These are phyloP conservation scores for Celoporthe dispersa DNA, from an alignment of 2,329 filamentous ascomycete species.

Conservation along the genomic window DNA sequence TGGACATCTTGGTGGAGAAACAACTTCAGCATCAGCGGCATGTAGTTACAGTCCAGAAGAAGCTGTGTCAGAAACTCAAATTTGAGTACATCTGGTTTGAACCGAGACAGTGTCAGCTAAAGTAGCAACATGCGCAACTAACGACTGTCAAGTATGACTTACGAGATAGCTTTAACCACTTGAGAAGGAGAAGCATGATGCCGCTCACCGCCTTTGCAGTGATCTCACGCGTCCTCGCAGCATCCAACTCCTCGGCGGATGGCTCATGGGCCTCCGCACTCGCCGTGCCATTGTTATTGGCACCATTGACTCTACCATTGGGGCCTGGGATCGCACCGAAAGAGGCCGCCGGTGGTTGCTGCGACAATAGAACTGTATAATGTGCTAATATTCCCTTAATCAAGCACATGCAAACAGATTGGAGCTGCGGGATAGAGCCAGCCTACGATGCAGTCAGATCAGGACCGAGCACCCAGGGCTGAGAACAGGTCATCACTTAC, in stretches of 20 bases:
- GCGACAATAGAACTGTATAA: constrained; percentile 80
- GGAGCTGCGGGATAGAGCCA: constrained; percentile 79
- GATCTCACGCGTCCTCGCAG: constrained; percentile 81
- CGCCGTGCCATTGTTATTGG: constrained; percentile 48
- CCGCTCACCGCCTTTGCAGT: constrained; percentile 91
- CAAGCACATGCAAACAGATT: constrained; percentile 91
- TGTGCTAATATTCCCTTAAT: constrained; percentile 87
- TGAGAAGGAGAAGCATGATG: constrained; percentile 82
- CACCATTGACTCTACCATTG: constrained; percentile 24
- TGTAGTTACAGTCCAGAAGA: constrained; percentile 90
- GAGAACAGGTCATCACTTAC: constrained; percentile 54
- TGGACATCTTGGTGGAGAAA: constrained; percentile 95
- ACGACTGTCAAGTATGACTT: constrained; percentile 45
- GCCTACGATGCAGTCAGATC: constrained; percentile 54
- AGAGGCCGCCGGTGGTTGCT: constrained; percentile 47
- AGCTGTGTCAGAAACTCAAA: constrained; percentile 96
- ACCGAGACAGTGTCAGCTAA: neutral
- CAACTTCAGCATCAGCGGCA: constrained; percentile 89
- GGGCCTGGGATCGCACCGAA: constrained; percentile 18
- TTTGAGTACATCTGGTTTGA: constrained; percentile 76
- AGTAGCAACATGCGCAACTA: neutral
- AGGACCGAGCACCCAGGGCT: neutral
- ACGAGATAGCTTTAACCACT: constrained; percentile 97
- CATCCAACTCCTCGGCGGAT: constrained; percentile 78
- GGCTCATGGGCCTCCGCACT: constrained; percentile 50